These are phyloP conservation scores for Andrographis paniculata DNA, from an alignment of 305 asterid species.

Conservation along the genomic window DNA sequence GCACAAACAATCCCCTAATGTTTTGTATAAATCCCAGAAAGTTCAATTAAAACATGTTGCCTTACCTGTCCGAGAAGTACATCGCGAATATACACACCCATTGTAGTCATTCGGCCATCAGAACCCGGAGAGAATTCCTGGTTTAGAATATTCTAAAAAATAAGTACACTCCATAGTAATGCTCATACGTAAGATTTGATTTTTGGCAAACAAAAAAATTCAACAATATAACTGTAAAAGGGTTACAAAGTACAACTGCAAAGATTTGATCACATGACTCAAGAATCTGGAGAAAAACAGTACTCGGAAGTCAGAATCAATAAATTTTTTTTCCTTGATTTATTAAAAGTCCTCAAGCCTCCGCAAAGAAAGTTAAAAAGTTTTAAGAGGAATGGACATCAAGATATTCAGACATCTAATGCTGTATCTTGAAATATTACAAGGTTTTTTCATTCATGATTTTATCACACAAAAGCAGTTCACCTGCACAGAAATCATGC, in stretches of 20 bases:
- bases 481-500: constrained; percentile 56
- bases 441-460: constrained; percentile 20
- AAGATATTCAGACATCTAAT: constrained; percentile 7
- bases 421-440: constrained; percentile 13
- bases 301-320: too few species aligned
- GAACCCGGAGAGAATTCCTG: constrained; percentile 98
- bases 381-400: not conserved
- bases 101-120: constrained; percentile 79
- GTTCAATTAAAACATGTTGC: constrained; percentile 2
- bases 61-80: constrained; percentile 95
- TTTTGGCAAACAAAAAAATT: constrained; percentile 8
- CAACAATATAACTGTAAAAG: constrained; percentile 11
- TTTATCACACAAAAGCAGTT: constrained; percentile 44
- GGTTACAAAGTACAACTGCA: constrained; percentile 13
- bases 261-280: constrained; percentile 16
- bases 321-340: too few species aligned
- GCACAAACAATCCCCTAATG: too few species aligned
- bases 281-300: not conserved
- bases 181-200: constrained; percentile 13
- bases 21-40: too few species aligned
- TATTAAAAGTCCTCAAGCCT: too few species aligned
- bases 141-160: constrained; percentile 6
- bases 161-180: constrained; percentile 6
- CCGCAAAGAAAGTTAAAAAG: not conserved
- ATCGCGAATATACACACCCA: constrained; percentile 93